Conservation (phyloP, 495 filamentous ascomycete genomes). For the Penicillium cinerascens region DNA sequence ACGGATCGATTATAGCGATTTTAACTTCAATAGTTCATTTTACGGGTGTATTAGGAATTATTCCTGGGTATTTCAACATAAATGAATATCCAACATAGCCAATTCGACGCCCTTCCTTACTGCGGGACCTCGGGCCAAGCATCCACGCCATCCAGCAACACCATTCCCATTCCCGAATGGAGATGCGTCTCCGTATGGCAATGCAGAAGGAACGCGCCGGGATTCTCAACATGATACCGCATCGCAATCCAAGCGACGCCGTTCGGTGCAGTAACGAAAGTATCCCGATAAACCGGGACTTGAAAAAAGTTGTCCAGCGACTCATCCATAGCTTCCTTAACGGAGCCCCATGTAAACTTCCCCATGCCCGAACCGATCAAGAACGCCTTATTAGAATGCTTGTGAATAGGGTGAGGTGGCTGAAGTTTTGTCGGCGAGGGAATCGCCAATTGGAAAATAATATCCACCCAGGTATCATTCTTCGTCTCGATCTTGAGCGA, state of each 20-base stretch:
- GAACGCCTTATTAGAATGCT: slow-evolving; percentile 51
- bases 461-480: slow-evolving; percentile 52
- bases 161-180: slow-evolving; percentile 44
- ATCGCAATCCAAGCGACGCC: slow-evolving; percentile 37
- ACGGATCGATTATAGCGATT: too few species aligned
- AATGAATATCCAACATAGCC: too few species aligned
- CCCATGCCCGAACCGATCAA: slow-evolving; percentile 42
- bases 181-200: slow-evolving; percentile 54
- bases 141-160: slow-evolving; percentile 49
- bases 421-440: slow-evolving; percentile 8
- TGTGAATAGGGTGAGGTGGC: slow-evolving; percentile 50
- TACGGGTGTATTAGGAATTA: too few species aligned
- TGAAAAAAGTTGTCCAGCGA: background rate
- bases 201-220: slow-evolving; percentile 51
- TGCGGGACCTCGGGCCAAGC: slow-evolving; percentile 35
- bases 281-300: slow-evolving; percentile 39
- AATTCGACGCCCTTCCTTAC: too few species aligned
- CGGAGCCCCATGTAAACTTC: slow-evolving; percentile 37
- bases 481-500: slow-evolving; percentile 34
- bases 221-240: slow-evolving; percentile 49
- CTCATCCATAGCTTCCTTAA: slow-evolving; percentile 8
- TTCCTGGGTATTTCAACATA: too few species aligned
- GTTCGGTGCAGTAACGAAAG: slow-evolving; percentile 35
- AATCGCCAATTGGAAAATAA: slow-evolving; percentile 36
- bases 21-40: too few species aligned